Base-by-base conservation (phyloP, 1,139 yeast genomes). In the Diutina mesorugosa region DNA sequence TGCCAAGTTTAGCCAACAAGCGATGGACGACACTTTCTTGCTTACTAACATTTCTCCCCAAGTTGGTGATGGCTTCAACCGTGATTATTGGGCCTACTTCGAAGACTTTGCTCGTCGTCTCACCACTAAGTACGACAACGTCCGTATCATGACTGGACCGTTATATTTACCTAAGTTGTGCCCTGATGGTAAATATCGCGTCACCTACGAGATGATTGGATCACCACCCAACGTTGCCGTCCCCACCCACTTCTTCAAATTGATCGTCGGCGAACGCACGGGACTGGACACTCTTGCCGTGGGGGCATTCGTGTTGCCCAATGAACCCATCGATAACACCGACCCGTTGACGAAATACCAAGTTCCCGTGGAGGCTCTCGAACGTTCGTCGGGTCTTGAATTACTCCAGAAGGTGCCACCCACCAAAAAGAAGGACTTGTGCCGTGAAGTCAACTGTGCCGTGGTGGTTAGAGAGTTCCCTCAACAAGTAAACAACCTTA, bases 1-100 rank as follows among this genome's bases (percentile, higher is more conserved):
- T 69, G 97, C 98, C 47, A 90, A 90, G 67, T 93, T 81, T 70
- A 81, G 83, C 45, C 99, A 93, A 69, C 65, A 70, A 28, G 98
- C 98, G 12, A 91, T 95, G 97, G 86, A 93, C 68, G 96, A 91
- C 69, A 95, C 99, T 0, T 93, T 93, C 64, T 82, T 76, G 62
- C 74, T 95, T 64, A 84, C 96, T 26, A 93, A 93, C 68, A 93
- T 93, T 78, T 82, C 96, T 10, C 99, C 99, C 0, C 99, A 93
- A 69, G 96, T 93, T 1, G 99, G 99, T 6, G 96, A 87, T 5
- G 99, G 99, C 0, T 93, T 93, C 74, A 93, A 93, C 71, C 78
- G 99, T 62, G 98, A 93, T 68, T 90, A 76, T 64, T 93, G 99
- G 99, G 96, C 97, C 0, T 97, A 90, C 69, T 82, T 95, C 60